Evolutionary conservation across 306 rosid species (phyloP).

Genomic region (Nissolia schottii): DNA sequence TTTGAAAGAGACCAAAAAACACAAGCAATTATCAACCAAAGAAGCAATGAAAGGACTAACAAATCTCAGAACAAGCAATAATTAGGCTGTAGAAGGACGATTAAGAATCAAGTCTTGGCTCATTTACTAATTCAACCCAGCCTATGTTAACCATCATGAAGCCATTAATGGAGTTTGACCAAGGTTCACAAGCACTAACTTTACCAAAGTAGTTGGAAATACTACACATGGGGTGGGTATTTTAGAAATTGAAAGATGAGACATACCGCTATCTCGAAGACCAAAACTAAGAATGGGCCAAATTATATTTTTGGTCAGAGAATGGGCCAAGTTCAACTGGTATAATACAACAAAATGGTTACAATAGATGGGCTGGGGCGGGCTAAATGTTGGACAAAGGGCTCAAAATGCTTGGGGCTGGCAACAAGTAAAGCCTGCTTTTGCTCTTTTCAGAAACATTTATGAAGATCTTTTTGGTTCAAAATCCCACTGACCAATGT

Average conservation of each 20-base stretch:
- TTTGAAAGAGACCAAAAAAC: neutral
- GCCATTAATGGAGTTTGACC: constrained; percentile 10
- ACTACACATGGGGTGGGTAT: neutral
- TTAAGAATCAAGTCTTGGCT: neutral
- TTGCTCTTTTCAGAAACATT: no score
- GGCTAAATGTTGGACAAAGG: neutral
- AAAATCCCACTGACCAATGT: no score
- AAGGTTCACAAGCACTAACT: neutral
- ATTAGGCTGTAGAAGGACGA: neutral
- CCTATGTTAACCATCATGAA: neutral
- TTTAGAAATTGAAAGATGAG: neutral
- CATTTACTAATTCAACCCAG: neutral
- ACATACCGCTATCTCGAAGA: neutral
- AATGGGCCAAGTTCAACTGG: neutral
- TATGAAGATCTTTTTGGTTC: no score
- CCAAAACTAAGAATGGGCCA: neutral
- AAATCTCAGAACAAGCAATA: neutral
- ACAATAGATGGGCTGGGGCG: neutral
- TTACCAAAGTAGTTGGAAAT: constrained; percentile 16
- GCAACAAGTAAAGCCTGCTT: no score
- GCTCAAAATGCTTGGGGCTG: neutral
- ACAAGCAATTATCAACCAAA: neutral
- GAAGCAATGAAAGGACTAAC: neutral
- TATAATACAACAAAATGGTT: neutral
- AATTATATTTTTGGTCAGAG: no score